Percentiles rank a stretch among this genome's conserved stretches.
phyloP scores from a whole-genome alignment of 768 basidiomycete species.

The Mycena rosella region DNA sequence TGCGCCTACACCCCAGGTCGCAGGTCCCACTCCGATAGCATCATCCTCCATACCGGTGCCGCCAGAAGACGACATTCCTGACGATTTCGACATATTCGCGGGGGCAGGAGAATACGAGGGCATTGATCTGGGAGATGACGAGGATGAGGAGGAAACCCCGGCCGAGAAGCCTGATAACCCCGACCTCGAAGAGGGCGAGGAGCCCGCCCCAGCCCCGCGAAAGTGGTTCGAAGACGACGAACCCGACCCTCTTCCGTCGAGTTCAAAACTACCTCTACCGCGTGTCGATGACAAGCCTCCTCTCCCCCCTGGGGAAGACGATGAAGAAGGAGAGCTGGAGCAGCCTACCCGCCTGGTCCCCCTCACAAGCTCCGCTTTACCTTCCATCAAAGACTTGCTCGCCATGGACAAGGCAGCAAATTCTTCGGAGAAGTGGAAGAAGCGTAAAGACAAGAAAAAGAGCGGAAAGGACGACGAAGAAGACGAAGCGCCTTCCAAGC shows the following conservation, averaged over 20 bases:
- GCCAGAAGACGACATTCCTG: slow-evolving; percentile 53
- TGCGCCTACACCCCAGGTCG: background rate
- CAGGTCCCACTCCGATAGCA: slow-evolving; percentile 26
- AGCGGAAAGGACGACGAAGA: slow-evolving; percentile 56
- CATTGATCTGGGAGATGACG: slow-evolving; percentile 66
- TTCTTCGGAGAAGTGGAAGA: slow-evolving; percentile 74
- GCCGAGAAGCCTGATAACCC: slow-evolving; percentile 23
- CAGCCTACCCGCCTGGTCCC: slow-evolving; percentile 72
- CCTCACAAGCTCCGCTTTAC: slow-evolving; percentile 82
- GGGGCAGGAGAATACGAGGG: slow-evolving; percentile 89
- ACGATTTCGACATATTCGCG: slow-evolving; percentile 90
- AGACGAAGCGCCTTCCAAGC: slow-evolving; percentile 48
- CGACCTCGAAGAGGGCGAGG: slow-evolving; percentile 33
- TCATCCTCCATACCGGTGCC: slow-evolving; percentile 41
- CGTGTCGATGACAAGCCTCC: slow-evolving; percentile 22
- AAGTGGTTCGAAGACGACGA: slow-evolving; percentile 66
- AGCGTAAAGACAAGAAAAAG: slow-evolving; percentile 83
- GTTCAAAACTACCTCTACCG: slow-evolving; percentile 27
- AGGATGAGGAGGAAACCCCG: slow-evolving; percentile 61
- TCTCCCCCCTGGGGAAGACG: slow-evolving; percentile 33
- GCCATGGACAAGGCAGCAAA: slow-evolving; percentile 80
- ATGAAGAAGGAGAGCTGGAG: slow-evolving; percentile 54
- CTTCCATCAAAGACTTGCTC: slow-evolving; percentile 86
- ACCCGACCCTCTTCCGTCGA: slow-evolving; percentile 25
- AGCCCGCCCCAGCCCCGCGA: slow-evolving; percentile 35